Conservation (phyloP, 371 early-diverging fungal genomes). For the Haplosporangium sp. region DNA sequence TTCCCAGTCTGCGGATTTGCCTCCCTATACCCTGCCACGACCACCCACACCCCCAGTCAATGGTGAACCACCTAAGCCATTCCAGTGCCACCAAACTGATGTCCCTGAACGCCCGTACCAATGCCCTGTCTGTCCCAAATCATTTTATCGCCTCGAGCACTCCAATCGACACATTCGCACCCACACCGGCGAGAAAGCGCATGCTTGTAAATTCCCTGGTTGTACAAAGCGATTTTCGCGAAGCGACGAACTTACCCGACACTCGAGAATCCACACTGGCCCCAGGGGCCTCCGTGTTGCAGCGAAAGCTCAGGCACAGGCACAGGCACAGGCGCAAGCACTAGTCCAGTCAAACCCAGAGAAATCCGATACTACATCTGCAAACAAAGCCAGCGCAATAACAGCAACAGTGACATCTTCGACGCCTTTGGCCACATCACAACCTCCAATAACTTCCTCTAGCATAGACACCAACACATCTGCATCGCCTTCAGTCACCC, state of each 20-base stretch:
- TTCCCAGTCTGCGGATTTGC: constrained; percentile 11
- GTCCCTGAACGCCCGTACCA: constrained; percentile 75
- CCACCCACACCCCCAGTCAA: constrained; percentile 33
- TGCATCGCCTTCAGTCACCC: no score
- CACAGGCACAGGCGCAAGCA: neutral
- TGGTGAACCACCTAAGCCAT: constrained; percentile 45
- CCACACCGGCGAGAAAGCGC: constrained; percentile 91
- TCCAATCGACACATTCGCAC: constrained; percentile 87
- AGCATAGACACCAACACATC: neutral
- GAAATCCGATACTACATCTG: no score
- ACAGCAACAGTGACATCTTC: neutral
- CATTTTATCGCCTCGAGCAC: constrained; percentile 82
- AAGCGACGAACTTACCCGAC: constrained; percentile 88
- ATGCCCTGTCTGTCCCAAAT: constrained; percentile 80
- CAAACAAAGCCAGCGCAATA: neutral
- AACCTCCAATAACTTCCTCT: neutral
- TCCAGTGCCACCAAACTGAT: constrained; percentile 53
- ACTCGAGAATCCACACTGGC: constrained; percentile 71
- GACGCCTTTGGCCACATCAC: neutral
- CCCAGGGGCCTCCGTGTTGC: constrained; percentile 36
- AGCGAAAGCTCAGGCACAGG: constrained; percentile 23
- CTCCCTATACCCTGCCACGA: constrained; percentile 30
- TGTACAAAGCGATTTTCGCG: constrained; percentile 88
- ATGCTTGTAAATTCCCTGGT: constrained; percentile 73
- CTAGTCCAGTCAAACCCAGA: neutral